Conservation (phyloP, 2,329 filamentous ascomycete species). For the Ophiostoma triangulosporum region DNA sequence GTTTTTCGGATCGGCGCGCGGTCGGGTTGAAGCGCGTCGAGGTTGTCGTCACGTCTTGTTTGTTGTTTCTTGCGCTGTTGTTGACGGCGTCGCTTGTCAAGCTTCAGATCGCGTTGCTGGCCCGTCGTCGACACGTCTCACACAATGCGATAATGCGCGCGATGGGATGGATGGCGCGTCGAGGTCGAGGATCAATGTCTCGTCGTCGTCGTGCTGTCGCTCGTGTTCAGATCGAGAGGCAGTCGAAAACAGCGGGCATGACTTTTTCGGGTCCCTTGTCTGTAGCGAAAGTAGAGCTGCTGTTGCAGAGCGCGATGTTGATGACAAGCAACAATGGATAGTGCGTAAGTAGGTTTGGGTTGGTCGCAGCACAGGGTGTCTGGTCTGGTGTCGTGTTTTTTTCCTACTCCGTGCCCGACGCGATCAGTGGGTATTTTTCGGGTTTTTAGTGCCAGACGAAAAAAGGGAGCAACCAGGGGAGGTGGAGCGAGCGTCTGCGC, state of each 20-base stretch:
- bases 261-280: neutral
- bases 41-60: no score
- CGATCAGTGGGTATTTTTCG: neutral
- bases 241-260: neutral
- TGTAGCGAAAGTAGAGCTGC: neutral
- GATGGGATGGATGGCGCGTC: neutral
- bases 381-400: constrained; percentile 1
- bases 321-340: neutral
- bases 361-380: neutral
- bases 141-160: neutral
- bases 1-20: neutral
- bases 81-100: neutral
- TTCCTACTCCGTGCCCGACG: neutral
- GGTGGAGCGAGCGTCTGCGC: neutral
- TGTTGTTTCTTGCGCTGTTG: no score
- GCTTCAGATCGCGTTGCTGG: neutral
- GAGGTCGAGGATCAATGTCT: no score
- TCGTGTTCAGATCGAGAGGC: neutral
- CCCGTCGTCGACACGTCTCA: neutral
- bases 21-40: neutral
- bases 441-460: neutral
- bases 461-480: neutral
- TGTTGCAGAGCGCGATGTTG: neutral
- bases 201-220: neutral
- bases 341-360: neutral